Evolutionary conservation across 495 filamentous ascomycete genomes (phyloP), one percentile per base, ranked within the genome.

Genomic region (Xylaria curta): DNA sequence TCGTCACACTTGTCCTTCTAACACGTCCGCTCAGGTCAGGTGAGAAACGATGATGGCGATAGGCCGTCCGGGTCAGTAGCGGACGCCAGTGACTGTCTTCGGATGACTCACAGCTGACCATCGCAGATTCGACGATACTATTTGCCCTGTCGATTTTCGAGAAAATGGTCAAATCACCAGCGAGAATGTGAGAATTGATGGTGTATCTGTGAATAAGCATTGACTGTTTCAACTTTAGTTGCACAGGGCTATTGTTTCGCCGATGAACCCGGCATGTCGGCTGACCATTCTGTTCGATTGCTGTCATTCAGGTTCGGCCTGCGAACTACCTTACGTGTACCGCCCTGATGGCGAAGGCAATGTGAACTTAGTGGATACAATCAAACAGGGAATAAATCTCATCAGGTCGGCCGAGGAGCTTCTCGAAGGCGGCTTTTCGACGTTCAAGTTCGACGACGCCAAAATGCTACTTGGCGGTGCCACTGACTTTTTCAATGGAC

Each of bases 211-310:
- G 49, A 24, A 5, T 31, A 10, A 42, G 24, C 33, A 28, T 59
- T 15, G 53, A 36, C 33, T 10, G 3, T 58, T 58, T 51, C 0
- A 5, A 47, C 24, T 31, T 21, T 66, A 85, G 82, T 80, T 89
- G 19, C 88, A 90, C 74, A 81, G 81, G 63, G 78, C 77, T 31
- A 83, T 90, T 53, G 84, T 49, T 19, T 49, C 46, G 15, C 46
- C 46, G 19, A 49, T 90, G 80, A 82, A 83, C 8, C 36, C 38
- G 0, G 79, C 72, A 10, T 84, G 82, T 61, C 85, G 85, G 5
- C 81, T 90, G 28, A 87, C 87, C 68, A 83, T 89, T 62, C 77
- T 90, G 33, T 86, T 90, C 71, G 88, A 90, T 74, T 90, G 88
- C 80, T 90, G 88, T 76, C 88, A 90, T 74, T 86, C 83, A n/a